Conservation (phyloP, 2,329 filamentous ascomycete genomes). For the Leptodontidium sp. region DNA sequence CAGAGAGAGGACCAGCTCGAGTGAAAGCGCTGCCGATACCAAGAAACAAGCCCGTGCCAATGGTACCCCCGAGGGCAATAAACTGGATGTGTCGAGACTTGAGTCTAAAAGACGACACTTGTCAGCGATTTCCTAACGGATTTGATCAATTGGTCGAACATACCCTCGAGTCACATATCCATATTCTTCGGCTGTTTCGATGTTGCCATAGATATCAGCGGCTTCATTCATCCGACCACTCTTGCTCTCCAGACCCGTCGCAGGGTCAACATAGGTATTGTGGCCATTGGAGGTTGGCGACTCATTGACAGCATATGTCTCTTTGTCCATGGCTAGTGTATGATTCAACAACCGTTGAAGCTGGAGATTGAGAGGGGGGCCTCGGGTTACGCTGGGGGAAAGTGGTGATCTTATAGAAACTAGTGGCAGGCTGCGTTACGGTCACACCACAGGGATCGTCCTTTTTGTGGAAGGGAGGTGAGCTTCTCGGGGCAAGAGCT, state of each 20-base stretch:
- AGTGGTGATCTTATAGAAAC: slow-evolving; percentile 23
- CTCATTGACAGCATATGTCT: slow-evolving; percentile 30
- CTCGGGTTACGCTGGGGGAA: slow-evolving; percentile 12
- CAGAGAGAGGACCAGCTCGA: slow-evolving; percentile 60
- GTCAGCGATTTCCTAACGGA: slow-evolving; percentile 13
- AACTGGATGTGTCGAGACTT: slow-evolving; percentile 63
- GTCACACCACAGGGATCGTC: slow-evolving; percentile 22
- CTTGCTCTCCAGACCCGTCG: slow-evolving; percentile 42
- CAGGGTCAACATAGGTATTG: slow-evolving; percentile 37
- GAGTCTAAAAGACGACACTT: slow-evolving; percentile 32
- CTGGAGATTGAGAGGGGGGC: neutral
- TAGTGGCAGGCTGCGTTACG: slow-evolving; percentile 17
- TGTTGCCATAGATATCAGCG: slow-evolving; percentile 59
- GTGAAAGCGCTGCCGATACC: slow-evolving; percentile 61
- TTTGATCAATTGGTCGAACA: slow-evolving; percentile 28
- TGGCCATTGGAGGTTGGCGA: slow-evolving; percentile 35
- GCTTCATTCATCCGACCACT: slow-evolving; percentile 53
- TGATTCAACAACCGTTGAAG: slow-evolving; percentile 17
- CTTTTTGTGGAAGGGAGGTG: neutral
- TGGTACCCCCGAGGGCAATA: slow-evolving; percentile 66
- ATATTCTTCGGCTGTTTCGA: slow-evolving; percentile 58
- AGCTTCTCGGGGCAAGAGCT: neutral
- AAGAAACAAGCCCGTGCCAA: slow-evolving; percentile 63
- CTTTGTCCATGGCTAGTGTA: slow-evolving; percentile 41
- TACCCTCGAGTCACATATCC: slow-evolving; percentile 60